Evolutionary conservation across 192 early-diverging fungal species (phyloP), one percentile per base, ranked within the genome.

Genomic region (Mortierella claussenii): DNA sequence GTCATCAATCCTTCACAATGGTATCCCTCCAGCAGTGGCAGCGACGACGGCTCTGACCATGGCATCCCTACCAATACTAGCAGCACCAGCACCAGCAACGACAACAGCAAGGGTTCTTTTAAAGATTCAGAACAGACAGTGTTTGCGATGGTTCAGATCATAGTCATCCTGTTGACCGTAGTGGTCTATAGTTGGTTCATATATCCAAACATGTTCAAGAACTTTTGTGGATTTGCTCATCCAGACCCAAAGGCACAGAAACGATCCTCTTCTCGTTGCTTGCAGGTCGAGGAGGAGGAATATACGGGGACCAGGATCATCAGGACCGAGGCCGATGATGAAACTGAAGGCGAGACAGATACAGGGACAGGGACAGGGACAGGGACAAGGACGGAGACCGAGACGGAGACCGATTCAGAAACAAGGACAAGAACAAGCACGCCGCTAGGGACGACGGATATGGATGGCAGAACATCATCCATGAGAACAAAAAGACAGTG

Each of bases 81-180:
- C n/a, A n/a, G n/a, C n/a, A n/a, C n/a, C n/a, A n/a, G n/a, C n/a
- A n/a, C n/a, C n/a, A n/a, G n/a, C n/a, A n/a, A n/a, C n/a, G n/a
- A n/a, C n/a, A n/a, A n/a, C n/a, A n/a, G n/a, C n/a, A n/a, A n/a
- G n/a, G n/a, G n/a, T n/a, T n/a, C n/a, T n/a, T n/a, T n/a, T n/a
- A n/a, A n/a, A n/a, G n/a, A n/a, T n/a, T n/a, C n/a, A n/a, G n/a
- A n/a, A n/a, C n/a, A n/a, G 28, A 43, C 45, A 2, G 28, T 46
- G 15, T 37, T 60, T 20, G 18, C 27, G 15, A 43, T 57, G 4
- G 34, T 24, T 8, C 55, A 57, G 28, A 57, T 57, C 37, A 21
- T 21, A 5, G 45, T 43, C 55, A 43, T 23, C 55, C 24, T 26
- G 21, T 4, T 43, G 10, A 34, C 37, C 13, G 20, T 13, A n/a